A percentile compares a stretch with the other conserved stretches of the same genome.
These are phyloP conservation scores for Neonectria hederae DNA, from an alignment of 2,329 filamentous ascomycete genomes.

Conservation along the genomic window DNA sequence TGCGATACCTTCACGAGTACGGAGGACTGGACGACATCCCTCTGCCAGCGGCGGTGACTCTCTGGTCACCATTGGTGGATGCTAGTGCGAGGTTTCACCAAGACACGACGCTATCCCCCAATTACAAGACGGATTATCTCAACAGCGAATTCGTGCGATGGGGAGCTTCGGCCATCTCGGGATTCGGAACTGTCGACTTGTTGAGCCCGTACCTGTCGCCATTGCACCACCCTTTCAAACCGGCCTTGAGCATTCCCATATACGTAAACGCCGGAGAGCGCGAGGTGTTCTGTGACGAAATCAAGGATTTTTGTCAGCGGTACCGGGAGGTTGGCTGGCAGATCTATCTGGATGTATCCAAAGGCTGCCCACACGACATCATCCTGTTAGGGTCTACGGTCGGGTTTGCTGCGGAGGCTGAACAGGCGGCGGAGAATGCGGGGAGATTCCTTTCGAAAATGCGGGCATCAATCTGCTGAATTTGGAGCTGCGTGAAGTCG, in stretches of 20 bases:
- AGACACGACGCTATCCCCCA: slow-evolving; percentile 26
- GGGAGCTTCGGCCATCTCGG: slow-evolving; percentile 32
- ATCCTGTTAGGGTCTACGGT: slow-evolving; percentile 28
- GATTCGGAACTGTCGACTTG: slow-evolving; percentile 24
- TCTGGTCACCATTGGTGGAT: slow-evolving; percentile 37
- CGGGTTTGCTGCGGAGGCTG: slow-evolving; percentile 29
- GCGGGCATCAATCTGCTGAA: slow-evolving; percentile 21
- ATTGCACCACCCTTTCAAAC: slow-evolving; percentile 29
- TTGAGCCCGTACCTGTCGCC: slow-evolving; percentile 31
- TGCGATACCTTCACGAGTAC: slow-evolving; percentile 33
- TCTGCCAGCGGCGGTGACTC: slow-evolving; percentile 26
- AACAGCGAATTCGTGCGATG: slow-evolving; percentile 32
- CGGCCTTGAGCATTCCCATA: slow-evolving; percentile 17
- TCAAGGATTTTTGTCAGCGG: slow-evolving; percentile 25
- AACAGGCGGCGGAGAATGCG: slow-evolving; percentile 28
- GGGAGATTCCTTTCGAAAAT: slow-evolving; percentile 22
- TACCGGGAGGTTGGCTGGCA: slow-evolving; percentile 32
- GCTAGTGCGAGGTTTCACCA: slow-evolving; percentile 30
- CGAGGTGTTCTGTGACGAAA: slow-evolving; percentile 33
- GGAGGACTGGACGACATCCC: slow-evolving; percentile 27
- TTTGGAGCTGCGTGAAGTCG: not conserved
- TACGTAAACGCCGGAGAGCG: slow-evolving; percentile 30
- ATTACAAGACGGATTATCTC: slow-evolving; percentile 36
- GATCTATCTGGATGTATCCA: slow-evolving; percentile 27
- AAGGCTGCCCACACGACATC: slow-evolving; percentile 34